Evolutionary conservation across 192 early-diverging fungal species (phyloP), one percentile per base, ranked within the genome.

Genomic region (Backusella parvicylindrica): DNA sequence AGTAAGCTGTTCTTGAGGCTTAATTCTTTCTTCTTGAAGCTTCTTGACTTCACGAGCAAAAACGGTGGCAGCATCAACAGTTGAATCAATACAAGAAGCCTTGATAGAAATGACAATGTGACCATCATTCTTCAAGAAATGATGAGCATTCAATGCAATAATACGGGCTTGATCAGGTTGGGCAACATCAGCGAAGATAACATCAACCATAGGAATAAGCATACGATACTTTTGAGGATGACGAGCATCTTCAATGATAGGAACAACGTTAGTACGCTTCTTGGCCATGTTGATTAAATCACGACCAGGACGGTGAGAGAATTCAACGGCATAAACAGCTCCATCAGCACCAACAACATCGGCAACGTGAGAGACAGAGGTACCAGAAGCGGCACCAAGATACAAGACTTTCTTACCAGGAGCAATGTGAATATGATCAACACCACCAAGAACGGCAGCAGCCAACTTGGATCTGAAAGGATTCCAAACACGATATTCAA

Each of bases 221-320:
- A 98, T 99, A 84, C 98, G 95, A 89, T 99, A 99, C 88, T 99
- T 99, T 87, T 99, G 95, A 70, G 98, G 98, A 88, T 98, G 94
- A 84, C 97, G 97, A 56, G 97, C 96, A 86, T 99, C 98, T 87
- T 99, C 98, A 79, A 99, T 96, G 75, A 99, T 99, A 56, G 98
- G 97, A 76, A 98, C 96, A 41, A 98, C 94, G 85, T 98, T 99
- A 79, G 96, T 98, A 76, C 97, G 95, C 92, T 99, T 99, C 92
- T 99, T 99, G 84, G 98, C 98, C 91, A 98, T 95, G 90, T 97
- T 98, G 88, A 99, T 98, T 74, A 99, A 88, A 80, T 99, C 98
- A 85, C 98, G 96, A 47, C 98, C 98, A 30, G 96, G 93, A 72
- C 98, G 92, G 89, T 98, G 97, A 72, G 98, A 98, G 87, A 99